Percentiles rank a stretch among this genome's conserved stretches.
These are phyloP conservation scores for Magnusiomyces starmeri DNA, from an alignment of 1,139 yeast genomes.

Conservation along the genomic window DNA sequence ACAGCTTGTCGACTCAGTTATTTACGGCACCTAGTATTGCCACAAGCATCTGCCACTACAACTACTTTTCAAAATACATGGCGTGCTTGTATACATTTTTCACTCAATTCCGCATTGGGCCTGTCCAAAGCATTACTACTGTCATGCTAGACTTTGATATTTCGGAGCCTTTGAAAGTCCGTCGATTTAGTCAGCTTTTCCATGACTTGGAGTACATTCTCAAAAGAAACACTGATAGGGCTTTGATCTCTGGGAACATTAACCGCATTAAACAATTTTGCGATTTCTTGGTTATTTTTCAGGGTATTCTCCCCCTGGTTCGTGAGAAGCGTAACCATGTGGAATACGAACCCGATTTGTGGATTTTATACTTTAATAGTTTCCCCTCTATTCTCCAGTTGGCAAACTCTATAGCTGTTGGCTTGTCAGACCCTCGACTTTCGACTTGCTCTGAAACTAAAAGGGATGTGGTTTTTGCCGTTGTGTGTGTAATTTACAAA, in stretches of 20 bases:
- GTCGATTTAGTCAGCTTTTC: constrained; percentile 79
- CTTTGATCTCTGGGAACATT: constrained; percentile 30
- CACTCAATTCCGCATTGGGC: constrained; percentile 47
- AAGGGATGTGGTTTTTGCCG: constrained; percentile 20
- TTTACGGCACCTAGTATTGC: constrained; percentile 82
- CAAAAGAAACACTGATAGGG: constrained; percentile 56
- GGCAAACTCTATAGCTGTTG: constrained; percentile 34
- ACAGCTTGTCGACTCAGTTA: constrained; percentile 72
- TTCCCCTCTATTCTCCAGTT: constrained; percentile 42
- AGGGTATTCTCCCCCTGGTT: constrained; percentile 68
- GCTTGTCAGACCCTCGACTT: constrained; percentile 27
- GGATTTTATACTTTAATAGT: constrained; percentile 74
- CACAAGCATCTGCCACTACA: constrained; percentile 58
- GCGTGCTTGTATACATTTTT: constrained; percentile 61
- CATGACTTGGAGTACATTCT: constrained; percentile 76
- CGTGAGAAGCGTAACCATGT: constrained; percentile 80
- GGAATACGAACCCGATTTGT: constrained; percentile 83
- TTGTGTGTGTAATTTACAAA: constrained; percentile 23
- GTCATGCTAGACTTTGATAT: constrained; percentile 26
- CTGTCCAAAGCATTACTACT: constrained; percentile 38
- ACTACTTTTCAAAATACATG: constrained; percentile 60
- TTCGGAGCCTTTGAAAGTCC: constrained; percentile 48
- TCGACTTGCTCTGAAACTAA: constrained; percentile 16
- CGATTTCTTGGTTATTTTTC: constrained; percentile 63
- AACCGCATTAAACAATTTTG: constrained; percentile 43